These are phyloP conservation scores for Zasmidium angulare DNA, from an alignment of 2,329 filamentous ascomycete species.

Conservation along the genomic window DNA sequence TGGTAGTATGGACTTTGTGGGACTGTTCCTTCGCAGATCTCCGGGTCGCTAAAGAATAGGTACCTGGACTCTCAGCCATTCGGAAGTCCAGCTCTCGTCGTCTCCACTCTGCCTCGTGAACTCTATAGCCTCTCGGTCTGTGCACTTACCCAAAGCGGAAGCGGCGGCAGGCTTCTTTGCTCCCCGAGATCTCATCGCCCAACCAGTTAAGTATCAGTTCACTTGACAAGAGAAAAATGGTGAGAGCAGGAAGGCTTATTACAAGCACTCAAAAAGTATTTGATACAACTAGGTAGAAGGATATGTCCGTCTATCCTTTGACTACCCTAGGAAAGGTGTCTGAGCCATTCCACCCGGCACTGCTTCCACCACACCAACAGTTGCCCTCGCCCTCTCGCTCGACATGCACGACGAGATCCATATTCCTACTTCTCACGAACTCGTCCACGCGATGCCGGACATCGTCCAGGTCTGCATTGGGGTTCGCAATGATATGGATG, in stretches of 20 bases:
- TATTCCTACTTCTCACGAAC: conserved; percentile 68
- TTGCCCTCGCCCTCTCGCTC: conserved; percentile 75
- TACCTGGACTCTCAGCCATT: background rate
- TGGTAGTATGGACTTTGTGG: no score
- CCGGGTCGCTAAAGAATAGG: background rate
- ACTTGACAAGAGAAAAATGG: no score
- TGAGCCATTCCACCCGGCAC: background rate
- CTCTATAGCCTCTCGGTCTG: no score
- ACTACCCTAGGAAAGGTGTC: background rate
- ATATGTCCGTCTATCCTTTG: background rate
- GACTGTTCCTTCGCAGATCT: background rate
- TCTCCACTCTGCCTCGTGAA: background rate
- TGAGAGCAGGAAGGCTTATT: no score
- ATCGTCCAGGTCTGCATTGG: conserved; percentile 73
- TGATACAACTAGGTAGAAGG: no score
- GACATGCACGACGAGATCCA: conserved; percentile 84
- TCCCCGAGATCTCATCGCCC: no score
- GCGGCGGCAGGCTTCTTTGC: no score
- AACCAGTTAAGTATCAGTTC: no score
- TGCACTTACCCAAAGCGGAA: no score
- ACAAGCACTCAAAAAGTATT: no score
- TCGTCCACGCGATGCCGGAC: conserved; percentile 73
- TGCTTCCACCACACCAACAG: conserved; percentile 60
- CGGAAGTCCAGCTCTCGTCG: background rate
- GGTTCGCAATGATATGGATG: conserved; percentile 78